Evolutionary conservation across 768 basidiomycete species (phyloP), one percentile per base, ranked within the genome.

Genomic region (Rhodosporidiobolus odoratus): DNA sequence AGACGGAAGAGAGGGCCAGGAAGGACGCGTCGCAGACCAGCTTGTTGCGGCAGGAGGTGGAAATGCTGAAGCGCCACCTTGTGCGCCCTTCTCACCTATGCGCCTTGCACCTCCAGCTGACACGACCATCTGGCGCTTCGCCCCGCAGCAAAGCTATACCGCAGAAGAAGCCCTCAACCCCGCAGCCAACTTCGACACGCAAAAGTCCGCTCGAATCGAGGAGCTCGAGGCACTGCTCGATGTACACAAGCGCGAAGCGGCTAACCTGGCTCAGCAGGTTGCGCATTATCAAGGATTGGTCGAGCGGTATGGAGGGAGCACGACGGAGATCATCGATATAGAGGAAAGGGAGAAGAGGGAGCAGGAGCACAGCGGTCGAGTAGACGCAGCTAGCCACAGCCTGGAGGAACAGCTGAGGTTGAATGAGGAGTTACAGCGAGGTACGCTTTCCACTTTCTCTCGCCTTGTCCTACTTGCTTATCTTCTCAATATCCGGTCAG

Each of bases 281-380:
- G 48, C 48, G 19, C 66, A 74, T 25, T 71, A 63, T 62, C 57
- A 66, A 2, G 73, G 73, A 8, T 40, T 74, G 13, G 73, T 70
- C 62, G 73, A 74, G 58, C 57, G 73, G 27, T 74, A 74, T 40
- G 73, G 73, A 27, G 73, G 73, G 27, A 67, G 62, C 54, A 74
- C 73, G 58, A 70, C 73, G 19, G 73, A 74, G 54, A 74, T 70
- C 27, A 7, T 70, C 21, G 53, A 61, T 12, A 58, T 70, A 25
- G 73, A 74, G 30, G 65, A 64, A 61, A 37, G 52, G 9, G 72
- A 69, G 41, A 12, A 43, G 43, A 27, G 48, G 30, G 43, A 58
- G 32, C 9, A 4, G n/a, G 57, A 30, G 48, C 21, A 50, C 41
- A 19, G 41, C 10, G 54, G 32, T 13, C 53, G 43, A 27, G 61